Evolutionary conservation across 1,139 yeast species (phyloP).

Genomic region (Lodderomyces theae): DNA sequence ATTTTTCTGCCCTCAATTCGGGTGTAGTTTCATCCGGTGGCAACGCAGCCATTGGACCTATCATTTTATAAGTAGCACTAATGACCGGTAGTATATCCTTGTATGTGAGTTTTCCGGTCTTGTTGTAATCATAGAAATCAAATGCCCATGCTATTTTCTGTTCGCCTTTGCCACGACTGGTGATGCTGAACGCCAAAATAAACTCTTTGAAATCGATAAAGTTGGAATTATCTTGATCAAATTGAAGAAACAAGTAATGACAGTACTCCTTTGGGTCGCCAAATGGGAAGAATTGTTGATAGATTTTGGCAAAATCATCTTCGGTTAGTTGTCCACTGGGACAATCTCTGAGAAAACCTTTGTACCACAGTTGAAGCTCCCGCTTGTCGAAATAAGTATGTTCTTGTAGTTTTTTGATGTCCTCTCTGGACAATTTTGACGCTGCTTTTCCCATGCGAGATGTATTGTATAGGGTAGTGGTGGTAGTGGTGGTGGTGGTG

Average conservation of each 20-base stretch:
- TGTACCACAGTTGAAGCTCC: conserved; percentile 97
- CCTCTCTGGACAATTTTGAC: conserved; percentile 89
- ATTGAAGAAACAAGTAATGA: conserved; percentile 81
- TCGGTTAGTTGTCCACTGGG: conserved; percentile 86
- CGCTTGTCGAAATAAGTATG: conserved; percentile 91
- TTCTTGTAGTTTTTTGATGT: conserved; percentile 74
- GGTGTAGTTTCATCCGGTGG: conserved; percentile 95
- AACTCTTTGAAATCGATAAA: conserved; percentile 90
- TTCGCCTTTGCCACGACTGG: conserved; percentile 83
- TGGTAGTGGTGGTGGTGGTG: too few species aligned
- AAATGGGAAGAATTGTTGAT: conserved; percentile 96
- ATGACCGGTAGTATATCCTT: conserved; percentile 79
- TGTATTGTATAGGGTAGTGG: too few species aligned
- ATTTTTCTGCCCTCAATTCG: conserved; percentile 77
- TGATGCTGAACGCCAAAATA: conserved; percentile 80
- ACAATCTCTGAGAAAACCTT: conserved; percentile 91
- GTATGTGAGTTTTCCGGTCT: conserved; percentile 71
- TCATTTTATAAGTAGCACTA: conserved; percentile 87
- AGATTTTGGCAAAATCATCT: conserved; percentile 86
- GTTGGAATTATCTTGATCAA: conserved; percentile 80
- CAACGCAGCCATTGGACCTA: conserved; percentile 88
- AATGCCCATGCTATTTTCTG: conserved; percentile 90
- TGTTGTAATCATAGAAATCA: conserved; percentile 78
- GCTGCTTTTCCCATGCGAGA: conserved; percentile 86
- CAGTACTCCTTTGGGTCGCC: conserved; percentile 96